Percentiles rank a stretch among this genome's conserved stretches.
Conservation (phyloP, 2,329 filamentous ascomycete species). For the Colletotrichum nymphaeae region DNA sequence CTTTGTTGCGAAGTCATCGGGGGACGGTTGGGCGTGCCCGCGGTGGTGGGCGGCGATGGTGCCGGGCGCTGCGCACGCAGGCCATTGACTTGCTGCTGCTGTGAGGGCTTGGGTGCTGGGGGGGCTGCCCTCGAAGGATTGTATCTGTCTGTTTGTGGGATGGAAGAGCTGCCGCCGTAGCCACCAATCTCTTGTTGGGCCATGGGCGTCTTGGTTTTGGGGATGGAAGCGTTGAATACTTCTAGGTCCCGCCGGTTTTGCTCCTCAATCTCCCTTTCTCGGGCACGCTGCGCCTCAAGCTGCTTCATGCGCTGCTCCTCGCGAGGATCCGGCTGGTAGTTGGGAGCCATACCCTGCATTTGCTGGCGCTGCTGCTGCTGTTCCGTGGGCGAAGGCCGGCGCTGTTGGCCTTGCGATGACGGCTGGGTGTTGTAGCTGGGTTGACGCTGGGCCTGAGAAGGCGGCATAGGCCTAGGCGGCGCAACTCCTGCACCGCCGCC, state of each 20-base stretch:
- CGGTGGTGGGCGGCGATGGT: slow-evolving; percentile 71
- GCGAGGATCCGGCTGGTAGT: slow-evolving; percentile 64
- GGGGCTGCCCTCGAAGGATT: slow-evolving; percentile 89
- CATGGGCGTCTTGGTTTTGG: slow-evolving; percentile 81
- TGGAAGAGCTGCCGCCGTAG: slow-evolving; percentile 64
- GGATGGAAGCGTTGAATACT: slow-evolving; percentile 89
- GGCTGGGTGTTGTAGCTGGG: slow-evolving; percentile 54
- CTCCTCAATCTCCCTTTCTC: slow-evolving; percentile 69
- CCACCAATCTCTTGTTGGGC: slow-evolving; percentile 92
- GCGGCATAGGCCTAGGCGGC: slow-evolving; percentile 75
- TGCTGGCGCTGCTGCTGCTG: slow-evolving; percentile 65
- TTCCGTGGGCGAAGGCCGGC: slow-evolving; percentile 58
- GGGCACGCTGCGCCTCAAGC: slow-evolving; percentile 67
- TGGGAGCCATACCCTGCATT: slow-evolving; percentile 67
- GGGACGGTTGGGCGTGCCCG: slow-evolving; percentile 55
- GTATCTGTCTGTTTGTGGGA: slow-evolving; percentile 72
- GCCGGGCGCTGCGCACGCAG: slow-evolving; percentile 83
- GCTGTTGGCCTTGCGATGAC: slow-evolving; percentile 50
- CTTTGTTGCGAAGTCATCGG: slow-evolving; percentile 62
- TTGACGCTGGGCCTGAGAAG: slow-evolving; percentile 54
- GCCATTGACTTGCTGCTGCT: slow-evolving; percentile 65
- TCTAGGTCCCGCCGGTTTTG: slow-evolving; percentile 81
- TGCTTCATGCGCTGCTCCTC: slow-evolving; percentile 73
- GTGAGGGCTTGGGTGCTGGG: slow-evolving; percentile 73
- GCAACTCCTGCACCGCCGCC: slow-evolving; percentile 70